A percentile compares a stretch with the other conserved stretches of the same genome.
Evolutionary conservation across 163 green algal species (phyloP).

Genomic region (Scenedesmus sp.): DNA sequence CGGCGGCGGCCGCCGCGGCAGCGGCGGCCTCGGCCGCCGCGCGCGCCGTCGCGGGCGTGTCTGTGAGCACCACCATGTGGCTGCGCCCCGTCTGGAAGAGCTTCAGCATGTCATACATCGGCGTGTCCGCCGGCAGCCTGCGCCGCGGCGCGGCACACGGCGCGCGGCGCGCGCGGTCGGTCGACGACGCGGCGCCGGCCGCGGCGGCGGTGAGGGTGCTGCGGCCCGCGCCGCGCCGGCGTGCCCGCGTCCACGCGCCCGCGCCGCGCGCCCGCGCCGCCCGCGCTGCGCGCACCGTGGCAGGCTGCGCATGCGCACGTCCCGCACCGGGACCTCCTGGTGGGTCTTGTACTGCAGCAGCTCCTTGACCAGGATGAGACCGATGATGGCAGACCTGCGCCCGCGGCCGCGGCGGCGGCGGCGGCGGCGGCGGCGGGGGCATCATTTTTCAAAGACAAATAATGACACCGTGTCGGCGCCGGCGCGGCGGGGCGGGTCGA

Average conservation of each 20-base stretch:
- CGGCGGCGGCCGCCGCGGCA: constrained; percentile 14
- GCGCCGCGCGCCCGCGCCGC: too few species aligned
- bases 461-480: too few species aligned
- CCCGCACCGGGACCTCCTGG: constrained; percentile 58
- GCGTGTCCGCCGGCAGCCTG: constrained; percentile 68
- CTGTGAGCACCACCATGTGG: constrained; percentile 91
- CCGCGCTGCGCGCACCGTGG: constrained; percentile 45
- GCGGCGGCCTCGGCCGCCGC: constrained; percentile 25
- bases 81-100: constrained; percentile 93
- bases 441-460: too few species aligned
- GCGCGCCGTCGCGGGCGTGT: constrained; percentile 14
- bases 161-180: too few species aligned
- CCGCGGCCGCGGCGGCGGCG: not conserved
- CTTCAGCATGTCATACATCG: constrained; percentile 94
- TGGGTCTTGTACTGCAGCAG: constrained; percentile 68
- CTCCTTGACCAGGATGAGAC: constrained; percentile 60
- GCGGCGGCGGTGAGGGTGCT: too few species aligned
- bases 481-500: too few species aligned
- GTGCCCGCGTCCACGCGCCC: too few species aligned
- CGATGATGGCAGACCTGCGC: constrained; percentile 36
- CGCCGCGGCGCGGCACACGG: too few species aligned
- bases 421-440: not conserved
- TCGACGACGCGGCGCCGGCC: too few species aligned
- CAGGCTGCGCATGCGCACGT: constrained; percentile 64
- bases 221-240: too few species aligned